phyloP scores from a whole-genome alignment of 108 stramenopile genomes.

The Asterionellopsis glacialis region DNA sequence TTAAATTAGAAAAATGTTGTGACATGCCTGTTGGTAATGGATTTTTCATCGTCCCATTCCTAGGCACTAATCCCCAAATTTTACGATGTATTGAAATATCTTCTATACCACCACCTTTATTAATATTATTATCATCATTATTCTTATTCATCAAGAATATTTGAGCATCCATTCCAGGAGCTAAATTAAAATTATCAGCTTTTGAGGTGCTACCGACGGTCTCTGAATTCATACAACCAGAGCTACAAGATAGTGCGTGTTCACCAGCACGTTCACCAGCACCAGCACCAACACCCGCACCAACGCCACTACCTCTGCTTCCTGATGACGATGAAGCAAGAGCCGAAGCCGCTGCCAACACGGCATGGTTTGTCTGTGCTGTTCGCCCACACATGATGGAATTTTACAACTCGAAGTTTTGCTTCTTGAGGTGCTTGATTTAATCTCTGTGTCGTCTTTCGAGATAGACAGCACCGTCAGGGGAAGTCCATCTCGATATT shows the following conservation, averaged over 20 bases:
- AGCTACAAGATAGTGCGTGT: background rate
- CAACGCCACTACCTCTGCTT: background rate
- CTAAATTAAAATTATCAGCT: constrained; percentile 46
- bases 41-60: constrained; percentile 35
- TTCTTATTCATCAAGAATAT: constrained; percentile 20
- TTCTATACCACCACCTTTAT: background rate
- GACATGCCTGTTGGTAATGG: constrained; percentile 42
- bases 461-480: too few species aligned
- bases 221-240: background rate
- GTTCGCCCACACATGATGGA: constrained; percentile 8
- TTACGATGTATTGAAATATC: constrained; percentile 24
- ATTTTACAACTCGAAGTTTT: background rate
- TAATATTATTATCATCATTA: background rate
- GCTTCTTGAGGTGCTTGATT: too few species aligned
- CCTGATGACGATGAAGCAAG: background rate
- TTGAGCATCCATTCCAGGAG: constrained; percentile 47
- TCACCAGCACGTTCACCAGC: too few species aligned
- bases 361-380: constrained; percentile 5
- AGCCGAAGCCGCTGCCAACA: background rate
- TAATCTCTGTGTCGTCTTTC: too few species aligned
- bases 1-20: constrained; percentile 50
- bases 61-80: constrained; percentile 73
- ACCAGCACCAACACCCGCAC: too few species aligned
- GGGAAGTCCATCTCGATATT: too few species aligned
- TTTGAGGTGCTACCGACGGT: background rate